Conservation (phyloP, 106 monocot species). For the Dendrobium officinale region DNA sequence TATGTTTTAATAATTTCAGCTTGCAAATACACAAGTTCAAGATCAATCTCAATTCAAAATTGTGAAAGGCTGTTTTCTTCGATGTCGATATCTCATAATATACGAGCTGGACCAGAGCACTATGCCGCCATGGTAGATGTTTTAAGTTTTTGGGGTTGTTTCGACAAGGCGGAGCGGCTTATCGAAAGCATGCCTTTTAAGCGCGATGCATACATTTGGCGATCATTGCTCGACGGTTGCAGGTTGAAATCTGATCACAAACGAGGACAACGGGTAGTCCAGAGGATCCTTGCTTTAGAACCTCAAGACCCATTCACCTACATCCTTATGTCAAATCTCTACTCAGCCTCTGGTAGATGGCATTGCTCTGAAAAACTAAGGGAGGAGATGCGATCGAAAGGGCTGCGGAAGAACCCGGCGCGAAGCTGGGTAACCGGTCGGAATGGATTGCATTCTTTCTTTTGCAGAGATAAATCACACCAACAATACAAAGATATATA, state of each 20-base stretch:
- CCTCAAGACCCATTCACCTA: constrained; percentile 56
- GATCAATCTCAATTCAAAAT: constrained; percentile 25
- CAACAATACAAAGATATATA: constrained; percentile 59
- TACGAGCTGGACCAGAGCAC: constrained; percentile 51
- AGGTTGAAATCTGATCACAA: constrained; percentile 28
- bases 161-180: constrained; percentile 57
- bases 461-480: constrained; percentile 68
- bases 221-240: constrained; percentile 55
- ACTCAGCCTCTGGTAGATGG: constrained; percentile 83
- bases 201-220: constrained; percentile 52
- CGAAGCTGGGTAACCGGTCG: constrained; percentile 58
- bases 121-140: constrained; percentile 66
- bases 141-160: constrained; percentile 44
- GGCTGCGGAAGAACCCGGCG: constrained; percentile 58
- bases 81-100: constrained; percentile 32
- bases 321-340: constrained; percentile 70
- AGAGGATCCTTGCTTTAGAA: constrained; percentile 40
- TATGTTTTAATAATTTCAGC: constrained; percentile 58
- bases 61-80: constrained; percentile 48
- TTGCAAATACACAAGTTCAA: constrained; percentile 49
- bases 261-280: constrained; percentile 29
- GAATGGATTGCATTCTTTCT: constrained; percentile 55
- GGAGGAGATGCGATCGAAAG: constrained; percentile 69
- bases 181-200: constrained; percentile 52
- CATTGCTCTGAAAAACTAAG: constrained; percentile 70